These are phyloP conservation scores for Fusarium burgessii DNA, from an alignment of 2,329 filamentous ascomycete species.

Conservation along the genomic window DNA sequence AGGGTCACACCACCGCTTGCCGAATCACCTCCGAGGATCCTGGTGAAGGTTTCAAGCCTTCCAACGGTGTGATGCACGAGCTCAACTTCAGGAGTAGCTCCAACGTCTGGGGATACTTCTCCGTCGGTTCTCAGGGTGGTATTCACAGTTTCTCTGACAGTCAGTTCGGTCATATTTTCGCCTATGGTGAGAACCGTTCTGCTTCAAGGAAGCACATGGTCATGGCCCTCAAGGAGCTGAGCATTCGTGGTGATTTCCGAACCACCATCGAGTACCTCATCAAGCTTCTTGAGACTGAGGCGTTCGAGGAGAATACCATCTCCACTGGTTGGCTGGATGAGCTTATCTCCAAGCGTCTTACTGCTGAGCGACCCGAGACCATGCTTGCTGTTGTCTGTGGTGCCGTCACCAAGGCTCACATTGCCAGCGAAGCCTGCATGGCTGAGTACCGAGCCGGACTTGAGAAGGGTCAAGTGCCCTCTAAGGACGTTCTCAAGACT, in stretches of 20 bases:
- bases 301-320: conserved; percentile 99
- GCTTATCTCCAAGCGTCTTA: conserved; percentile 97
- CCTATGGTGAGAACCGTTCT: conserved; percentile 96
- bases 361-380: conserved; percentile 92
- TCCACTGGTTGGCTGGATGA: conserved; percentile 99
- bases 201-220: conserved; percentile 99
- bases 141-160: conserved; percentile 99
- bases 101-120: conserved; percentile 99
- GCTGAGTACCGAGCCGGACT: conserved; percentile 87
- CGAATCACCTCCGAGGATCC: conserved; percentile 99
- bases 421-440: conserved; percentile 91
- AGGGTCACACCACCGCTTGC: conserved; percentile 97
- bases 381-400: conserved; percentile 96
- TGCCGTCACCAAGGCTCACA: conserved; percentile 93
- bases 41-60: conserved; percentile 99
- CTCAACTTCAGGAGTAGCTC: conserved; percentile 99
- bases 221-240: conserved; percentile 96
- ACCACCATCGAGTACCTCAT: conserved; percentile 99
- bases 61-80: conserved; percentile 98
- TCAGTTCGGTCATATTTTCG: conserved; percentile 99
- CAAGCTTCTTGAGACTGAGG: conserved; percentile 97
- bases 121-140: conserved; percentile 93
- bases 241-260: conserved; percentile 98
- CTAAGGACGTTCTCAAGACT: conserved; percentile 96
- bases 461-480: conserved; percentile 96